A percentile compares a stretch with the other conserved stretches of the same genome.
phyloP scores from a whole-genome alignment of 306 rosid genomes.

The Fragaria nilgerrensis region DNA sequence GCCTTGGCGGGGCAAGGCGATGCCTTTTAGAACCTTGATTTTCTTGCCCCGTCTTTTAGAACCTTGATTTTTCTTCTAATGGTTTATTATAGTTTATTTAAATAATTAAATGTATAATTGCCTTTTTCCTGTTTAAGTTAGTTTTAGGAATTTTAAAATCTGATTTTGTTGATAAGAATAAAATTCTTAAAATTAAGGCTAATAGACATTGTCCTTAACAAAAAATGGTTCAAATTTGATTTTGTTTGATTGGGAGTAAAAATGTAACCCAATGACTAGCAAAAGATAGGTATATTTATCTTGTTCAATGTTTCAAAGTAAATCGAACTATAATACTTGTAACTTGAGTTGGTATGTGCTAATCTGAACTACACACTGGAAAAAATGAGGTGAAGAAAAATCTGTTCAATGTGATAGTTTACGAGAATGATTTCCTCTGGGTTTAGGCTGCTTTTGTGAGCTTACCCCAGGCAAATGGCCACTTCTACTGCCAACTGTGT shows the following conservation, averaged over 20 bases:
- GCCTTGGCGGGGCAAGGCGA: no score
- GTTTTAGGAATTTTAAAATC: no score
- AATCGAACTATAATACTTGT: neutral
- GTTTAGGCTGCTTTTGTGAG: conserved; percentile 41
- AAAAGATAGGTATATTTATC: neutral
- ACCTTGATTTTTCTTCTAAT: no score
- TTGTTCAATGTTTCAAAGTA: neutral
- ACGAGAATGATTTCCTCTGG: conserved; percentile 65
- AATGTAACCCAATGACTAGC: neutral
- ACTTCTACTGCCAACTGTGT: conserved; percentile 68
- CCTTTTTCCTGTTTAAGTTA: no score
- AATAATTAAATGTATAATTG: no score
- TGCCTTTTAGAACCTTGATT: no score
- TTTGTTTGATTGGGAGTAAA: neutral
- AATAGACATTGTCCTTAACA: no score
- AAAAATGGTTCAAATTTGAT: neutral
- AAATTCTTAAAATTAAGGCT: no score
- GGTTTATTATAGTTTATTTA: no score
- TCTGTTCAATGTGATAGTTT: conserved; percentile 64
- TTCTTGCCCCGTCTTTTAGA: no score
- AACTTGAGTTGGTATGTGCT: neutral
- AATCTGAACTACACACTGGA: neutral
- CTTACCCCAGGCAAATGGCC: conserved; percentile 66
- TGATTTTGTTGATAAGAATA: no score
- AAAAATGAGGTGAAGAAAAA: neutral